phyloP scores from a whole-genome alignment of 305 asterid species.

The Fraxinus nigra region DNA sequence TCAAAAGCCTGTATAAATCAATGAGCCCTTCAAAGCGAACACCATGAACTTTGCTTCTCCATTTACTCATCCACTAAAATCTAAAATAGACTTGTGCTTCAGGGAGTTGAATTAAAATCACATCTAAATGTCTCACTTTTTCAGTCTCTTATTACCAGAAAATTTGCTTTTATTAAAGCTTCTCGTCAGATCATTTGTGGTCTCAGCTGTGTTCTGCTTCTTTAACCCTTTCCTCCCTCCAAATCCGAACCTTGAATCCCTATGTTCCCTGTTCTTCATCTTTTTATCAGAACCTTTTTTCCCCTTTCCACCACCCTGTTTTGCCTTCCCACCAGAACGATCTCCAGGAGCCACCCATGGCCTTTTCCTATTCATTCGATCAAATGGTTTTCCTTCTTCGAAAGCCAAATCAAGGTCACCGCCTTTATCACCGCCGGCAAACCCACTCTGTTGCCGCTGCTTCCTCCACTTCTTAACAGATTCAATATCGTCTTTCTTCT shows the following conservation, averaged over 20 bases:
- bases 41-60: neutral
- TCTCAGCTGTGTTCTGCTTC: conserved; percentile 85
- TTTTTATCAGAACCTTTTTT: conserved; percentile 40
- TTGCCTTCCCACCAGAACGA: conserved; percentile 71
- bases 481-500: conserved; percentile 85
- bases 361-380: conserved; percentile 61
- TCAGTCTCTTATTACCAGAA: conserved; percentile 46
- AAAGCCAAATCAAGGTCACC: conserved; percentile 56
- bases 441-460: conserved; percentile 74
- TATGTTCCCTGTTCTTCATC: conserved; percentile 38
- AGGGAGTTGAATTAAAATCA: neutral
- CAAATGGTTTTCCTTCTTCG: conserved; percentile 69
- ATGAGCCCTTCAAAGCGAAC: neutral
- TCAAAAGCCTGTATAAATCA: neutral
- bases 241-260: conserved; percentile 64
- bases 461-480: conserved; percentile 92
- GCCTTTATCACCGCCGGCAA: conserved; percentile 43
- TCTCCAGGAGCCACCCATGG: conserved; percentile 80
- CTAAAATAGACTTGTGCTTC: neutral
- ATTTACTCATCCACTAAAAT: neutral
- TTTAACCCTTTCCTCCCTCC: conserved; percentile 83
- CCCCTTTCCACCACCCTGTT: conserved; percentile 40
- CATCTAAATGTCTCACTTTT: conserved; percentile 25
- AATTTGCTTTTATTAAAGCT: conserved; percentile 34
- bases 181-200: conserved; percentile 54